These are phyloP conservation scores for Trichosporon asahii DNA, from an alignment of 1,284 basidiomycete genomes.

Conservation along the genomic window DNA sequence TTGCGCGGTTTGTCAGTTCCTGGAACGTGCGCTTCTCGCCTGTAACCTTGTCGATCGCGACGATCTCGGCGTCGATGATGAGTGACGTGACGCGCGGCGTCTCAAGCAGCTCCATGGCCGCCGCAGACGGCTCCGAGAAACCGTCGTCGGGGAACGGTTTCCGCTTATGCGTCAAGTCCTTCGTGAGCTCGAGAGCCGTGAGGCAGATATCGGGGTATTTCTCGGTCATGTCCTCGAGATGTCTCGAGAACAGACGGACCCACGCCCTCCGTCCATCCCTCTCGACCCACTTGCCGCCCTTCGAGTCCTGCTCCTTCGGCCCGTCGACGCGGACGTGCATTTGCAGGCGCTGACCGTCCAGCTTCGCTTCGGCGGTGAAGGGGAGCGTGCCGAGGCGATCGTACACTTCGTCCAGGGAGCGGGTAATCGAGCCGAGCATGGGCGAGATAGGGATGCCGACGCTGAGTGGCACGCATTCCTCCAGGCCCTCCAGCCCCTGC, in stretches of 20 bases:
- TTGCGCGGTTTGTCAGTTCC: conserved; percentile 88
- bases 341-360: conserved; percentile 83
- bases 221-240: conserved; percentile 87
- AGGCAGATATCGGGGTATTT: conserved; percentile 87
- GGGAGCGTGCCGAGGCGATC: conserved; percentile 63
- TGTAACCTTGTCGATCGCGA: conserved; percentile 84
- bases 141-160: background rate
- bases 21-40: conserved; percentile 93
- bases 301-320: conserved; percentile 46
- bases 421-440: conserved; percentile 59
- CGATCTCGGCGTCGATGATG: conserved; percentile 93
- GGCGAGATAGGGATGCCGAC: conserved; percentile 62
- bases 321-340: conserved; percentile 62
- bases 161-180: conserved; percentile 36
- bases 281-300: conserved; percentile 49
- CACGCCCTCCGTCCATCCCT: conserved; percentile 52
- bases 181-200: conserved; percentile 53
- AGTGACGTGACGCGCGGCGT: conserved; percentile 62
- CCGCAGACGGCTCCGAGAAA: conserved; percentile 22
- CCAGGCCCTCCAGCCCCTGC: conserved; percentile 63
- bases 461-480: conserved; percentile 65
- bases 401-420: conserved; percentile 80
- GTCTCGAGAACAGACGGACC: conserved; percentile 74
- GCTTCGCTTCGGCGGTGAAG: conserved; percentile 76
- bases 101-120: conserved; percentile 34